These are phyloP conservation scores for Trametes punicea DNA, from an alignment of 768 basidiomycete genomes.

Conservation along the genomic window DNA sequence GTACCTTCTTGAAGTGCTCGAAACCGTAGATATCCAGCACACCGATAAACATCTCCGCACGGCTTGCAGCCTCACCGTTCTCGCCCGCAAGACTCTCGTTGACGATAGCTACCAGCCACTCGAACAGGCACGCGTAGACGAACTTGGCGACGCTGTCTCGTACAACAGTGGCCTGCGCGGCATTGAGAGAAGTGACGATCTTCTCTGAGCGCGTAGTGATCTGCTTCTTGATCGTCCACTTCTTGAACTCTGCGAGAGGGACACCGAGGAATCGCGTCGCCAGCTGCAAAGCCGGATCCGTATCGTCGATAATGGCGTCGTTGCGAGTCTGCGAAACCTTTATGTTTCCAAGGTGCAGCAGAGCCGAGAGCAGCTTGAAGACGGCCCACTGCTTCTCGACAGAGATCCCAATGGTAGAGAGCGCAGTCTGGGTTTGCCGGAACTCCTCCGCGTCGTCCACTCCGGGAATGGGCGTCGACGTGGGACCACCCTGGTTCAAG, in stretches of 20 bases:
- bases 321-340: constrained; percentile 78
- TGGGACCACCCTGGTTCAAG: constrained; percentile 88
- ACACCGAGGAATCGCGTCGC: constrained; percentile 91
- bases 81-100: constrained; percentile 98
- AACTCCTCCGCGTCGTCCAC: constrained; percentile 98
- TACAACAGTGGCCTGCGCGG: constrained; percentile 88
- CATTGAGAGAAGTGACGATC: constrained; percentile 85
- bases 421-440: constrained; percentile 85
- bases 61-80: constrained; percentile 82
- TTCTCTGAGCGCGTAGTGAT: constrained; percentile 93
- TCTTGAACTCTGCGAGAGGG: constrained; percentile 90
- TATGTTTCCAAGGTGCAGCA: constrained; percentile 98
- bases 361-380: constrained; percentile 87
- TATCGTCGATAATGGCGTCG: constrained; percentile 82
- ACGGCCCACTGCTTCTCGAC: constrained; percentile 99
- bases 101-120: constrained; percentile 96
- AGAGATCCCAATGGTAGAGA: constrained; percentile 95
- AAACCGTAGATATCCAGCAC: constrained; percentile 98
- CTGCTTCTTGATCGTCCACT: constrained; percentile 98
- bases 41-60: constrained; percentile 98
- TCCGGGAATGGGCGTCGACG: constrained; percentile 81
- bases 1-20: constrained; percentile 93
- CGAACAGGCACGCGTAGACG: constrained; percentile 97
- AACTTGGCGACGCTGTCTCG: constrained; percentile 97
- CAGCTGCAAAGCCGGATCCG: constrained; percentile 72